phyloP scores from a whole-genome alignment of 495 filamentous ascomycete species.

The Neurospora sp. region DNA sequence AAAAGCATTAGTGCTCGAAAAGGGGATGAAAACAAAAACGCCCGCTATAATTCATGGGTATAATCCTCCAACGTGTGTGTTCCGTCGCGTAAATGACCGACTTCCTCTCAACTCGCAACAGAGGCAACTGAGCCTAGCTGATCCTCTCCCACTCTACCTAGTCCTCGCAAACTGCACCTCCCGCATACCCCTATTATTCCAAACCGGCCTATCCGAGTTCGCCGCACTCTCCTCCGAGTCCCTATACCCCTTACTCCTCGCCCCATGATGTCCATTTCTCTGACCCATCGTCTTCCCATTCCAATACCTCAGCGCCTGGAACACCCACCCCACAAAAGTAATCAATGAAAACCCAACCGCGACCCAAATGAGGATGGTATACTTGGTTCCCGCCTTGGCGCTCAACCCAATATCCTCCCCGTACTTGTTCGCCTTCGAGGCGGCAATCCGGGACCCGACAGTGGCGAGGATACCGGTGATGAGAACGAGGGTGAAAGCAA shows the following conservation, averaged over 20 bases:
- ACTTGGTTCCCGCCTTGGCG: conserved; percentile 20
- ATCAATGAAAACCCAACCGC: conserved; percentile 51
- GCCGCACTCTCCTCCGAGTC: conserved; percentile 5
- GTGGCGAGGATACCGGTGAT: conserved; percentile 15
- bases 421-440: conserved; percentile 19
- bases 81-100: neutral
- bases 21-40: neutral
- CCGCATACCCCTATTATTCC: neutral
- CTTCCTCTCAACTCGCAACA: neutral
- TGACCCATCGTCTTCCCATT: conserved; percentile 5
- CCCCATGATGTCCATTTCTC: neutral
- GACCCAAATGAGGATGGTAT: conserved; percentile 47
- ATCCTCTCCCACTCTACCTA: neutral
- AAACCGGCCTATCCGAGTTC: neutral
- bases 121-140: neutral
- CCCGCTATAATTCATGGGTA: neutral
- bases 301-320: neutral
- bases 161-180: neutral
- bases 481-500: conserved; percentile 14
- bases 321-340: conserved; percentile 47
- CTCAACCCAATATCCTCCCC: conserved; percentile 24
- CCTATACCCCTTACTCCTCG: neutral
- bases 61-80: neutral
- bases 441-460: conserved; percentile 20
- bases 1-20: neutral